Conservation (phyloP, 345 rosid genomes). For the Orychophragmus violaceus region DNA sequence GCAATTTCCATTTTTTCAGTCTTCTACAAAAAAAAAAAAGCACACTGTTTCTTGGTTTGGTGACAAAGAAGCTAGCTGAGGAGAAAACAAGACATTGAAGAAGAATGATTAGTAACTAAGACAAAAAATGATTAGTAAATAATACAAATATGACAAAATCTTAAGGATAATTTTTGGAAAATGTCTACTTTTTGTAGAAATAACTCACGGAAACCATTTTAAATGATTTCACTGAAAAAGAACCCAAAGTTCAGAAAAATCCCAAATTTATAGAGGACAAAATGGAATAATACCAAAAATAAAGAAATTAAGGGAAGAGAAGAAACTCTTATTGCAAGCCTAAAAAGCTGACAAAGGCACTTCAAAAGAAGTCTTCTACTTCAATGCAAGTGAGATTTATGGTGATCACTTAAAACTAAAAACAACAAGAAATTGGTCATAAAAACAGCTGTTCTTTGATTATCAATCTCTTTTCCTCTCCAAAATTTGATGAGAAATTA, state of each 20-base stretch:
- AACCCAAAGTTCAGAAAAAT: neutral
- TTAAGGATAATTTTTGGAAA: neutral
- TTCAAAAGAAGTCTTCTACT: conserved; percentile 26
- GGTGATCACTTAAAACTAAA: neutral
- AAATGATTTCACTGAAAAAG: neutral
- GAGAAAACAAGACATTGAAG: conserved; percentile 12
- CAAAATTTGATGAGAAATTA: neutral
- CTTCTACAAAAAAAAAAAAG: conserved; percentile 1
- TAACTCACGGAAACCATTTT: conserved; percentile 25
- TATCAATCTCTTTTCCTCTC: neutral
- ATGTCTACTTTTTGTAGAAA: conserved; percentile 17
- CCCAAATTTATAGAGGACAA: conserved; percentile 27
- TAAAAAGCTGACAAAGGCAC: conserved; percentile 34
- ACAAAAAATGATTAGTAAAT: conserved; percentile 17
- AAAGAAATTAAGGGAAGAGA: neutral
- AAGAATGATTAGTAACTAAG: conserved; percentile 3
- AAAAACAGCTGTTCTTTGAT: neutral
- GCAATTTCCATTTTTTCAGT: conserved; percentile 50
- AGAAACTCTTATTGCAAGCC: conserved; percentile 24
- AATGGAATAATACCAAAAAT: conserved; percentile 17
- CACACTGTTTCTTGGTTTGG: conserved; percentile 28
- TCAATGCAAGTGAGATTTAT: conserved; percentile 18
- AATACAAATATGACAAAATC: neutral
- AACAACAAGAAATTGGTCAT: neutral
- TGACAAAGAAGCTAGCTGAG: conserved; percentile 21